Evolutionary conservation across 495 filamentous ascomycete species (phyloP).

Genomic region (Amniculicola lignicola): DNA sequence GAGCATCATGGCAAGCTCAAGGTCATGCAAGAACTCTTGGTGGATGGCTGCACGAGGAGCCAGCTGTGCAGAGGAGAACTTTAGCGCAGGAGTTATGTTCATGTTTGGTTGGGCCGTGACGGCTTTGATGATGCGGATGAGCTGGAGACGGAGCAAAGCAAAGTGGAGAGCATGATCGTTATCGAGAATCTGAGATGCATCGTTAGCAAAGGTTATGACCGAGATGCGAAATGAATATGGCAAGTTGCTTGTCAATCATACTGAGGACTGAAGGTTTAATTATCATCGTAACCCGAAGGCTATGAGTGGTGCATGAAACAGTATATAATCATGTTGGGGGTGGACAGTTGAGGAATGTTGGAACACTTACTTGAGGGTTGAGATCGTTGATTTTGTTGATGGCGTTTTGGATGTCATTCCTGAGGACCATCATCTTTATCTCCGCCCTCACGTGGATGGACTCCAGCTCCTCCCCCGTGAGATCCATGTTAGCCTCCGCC

Average conservation of each 20-base stretch:
- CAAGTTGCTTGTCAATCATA: slow-evolving; percentile 61
- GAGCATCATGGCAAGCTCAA: slow-evolving; percentile 90
- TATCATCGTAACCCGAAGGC: slow-evolving; percentile 85
- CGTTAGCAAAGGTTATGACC: slow-evolving; percentile 3
- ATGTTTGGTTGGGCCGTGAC: slow-evolving; percentile 61
- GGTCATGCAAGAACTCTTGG: slow-evolving; percentile 74
- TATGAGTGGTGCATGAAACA: slow-evolving; percentile 99
- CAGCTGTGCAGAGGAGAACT: slow-evolving; percentile 82
- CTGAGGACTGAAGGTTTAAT: slow-evolving; percentile 91
- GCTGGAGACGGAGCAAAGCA: slow-evolving; percentile 80
- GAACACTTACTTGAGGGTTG: slow-evolving; percentile 74
- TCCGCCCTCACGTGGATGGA: slow-evolving; percentile 73
- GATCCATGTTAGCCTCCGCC: slow-evolving; percentile 81
- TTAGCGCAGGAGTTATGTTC: slow-evolving; percentile 77
- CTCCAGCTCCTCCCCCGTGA: slow-evolving; percentile 59
- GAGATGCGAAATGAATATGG: not conserved
- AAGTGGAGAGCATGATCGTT: slow-evolving; percentile 82
- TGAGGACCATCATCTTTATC: slow-evolving; percentile 76
- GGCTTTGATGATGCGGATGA: slow-evolving; percentile 85
- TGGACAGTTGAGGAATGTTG: slow-evolving; percentile 2
- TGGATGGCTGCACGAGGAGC: slow-evolving; percentile 83
- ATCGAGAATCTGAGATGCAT: slow-evolving; percentile 67
- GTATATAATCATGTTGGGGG: slow-evolving; percentile 82
- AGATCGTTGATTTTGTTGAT: slow-evolving; percentile 85
- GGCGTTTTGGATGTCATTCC: slow-evolving; percentile 77